These are phyloP conservation scores for Backusella westeae DNA, from an alignment of 192 early-diverging fungal species.

Conservation along the genomic window DNA sequence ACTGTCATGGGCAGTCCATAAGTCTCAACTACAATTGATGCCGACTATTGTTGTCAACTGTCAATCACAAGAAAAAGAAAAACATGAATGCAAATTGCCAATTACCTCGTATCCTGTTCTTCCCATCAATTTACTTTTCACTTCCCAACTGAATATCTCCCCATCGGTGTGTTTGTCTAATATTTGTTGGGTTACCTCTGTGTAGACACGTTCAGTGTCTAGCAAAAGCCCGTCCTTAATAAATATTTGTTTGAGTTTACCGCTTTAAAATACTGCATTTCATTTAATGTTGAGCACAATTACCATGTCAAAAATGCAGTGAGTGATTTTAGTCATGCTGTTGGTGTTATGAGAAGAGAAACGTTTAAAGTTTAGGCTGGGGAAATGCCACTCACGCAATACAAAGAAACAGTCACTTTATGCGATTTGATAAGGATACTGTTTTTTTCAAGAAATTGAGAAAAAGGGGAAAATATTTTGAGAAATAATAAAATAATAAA, in stretches of 20 bases:
- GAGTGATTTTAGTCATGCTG: constrained; percentile 43
- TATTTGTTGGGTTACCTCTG: constrained; percentile 80
- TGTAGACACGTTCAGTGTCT: constrained; percentile 90
- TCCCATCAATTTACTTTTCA: constrained; percentile 77
- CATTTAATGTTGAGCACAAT: not conserved
- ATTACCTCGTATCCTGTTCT: constrained; percentile 54
- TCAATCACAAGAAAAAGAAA: not conserved
- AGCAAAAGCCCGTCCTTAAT: constrained; percentile 67
- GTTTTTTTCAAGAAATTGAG: too few relatives aligned
- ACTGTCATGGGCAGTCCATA: constrained; percentile 69
- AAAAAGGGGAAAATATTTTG: too few relatives aligned
- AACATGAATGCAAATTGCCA: not conserved
- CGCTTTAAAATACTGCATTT: not conserved
- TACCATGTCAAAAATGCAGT: constrained; percentile 79
- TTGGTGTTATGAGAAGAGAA: not conserved
- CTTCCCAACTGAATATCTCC: constrained; percentile 59
- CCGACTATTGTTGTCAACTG: constrained; percentile 31
- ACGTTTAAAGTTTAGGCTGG: not conserved
- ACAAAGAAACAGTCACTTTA: not conserved
- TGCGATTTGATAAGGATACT: too few relatives aligned
- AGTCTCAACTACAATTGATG: constrained; percentile 65
- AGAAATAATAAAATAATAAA: too few relatives aligned
- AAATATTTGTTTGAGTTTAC: not conserved
- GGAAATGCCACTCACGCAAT: too few relatives aligned
- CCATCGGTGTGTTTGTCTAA: constrained; percentile 66